Evolutionary conservation across 2,329 filamentous ascomycete species (phyloP).

Genomic region (Immersiporthe knoxdaviesiana): DNA sequence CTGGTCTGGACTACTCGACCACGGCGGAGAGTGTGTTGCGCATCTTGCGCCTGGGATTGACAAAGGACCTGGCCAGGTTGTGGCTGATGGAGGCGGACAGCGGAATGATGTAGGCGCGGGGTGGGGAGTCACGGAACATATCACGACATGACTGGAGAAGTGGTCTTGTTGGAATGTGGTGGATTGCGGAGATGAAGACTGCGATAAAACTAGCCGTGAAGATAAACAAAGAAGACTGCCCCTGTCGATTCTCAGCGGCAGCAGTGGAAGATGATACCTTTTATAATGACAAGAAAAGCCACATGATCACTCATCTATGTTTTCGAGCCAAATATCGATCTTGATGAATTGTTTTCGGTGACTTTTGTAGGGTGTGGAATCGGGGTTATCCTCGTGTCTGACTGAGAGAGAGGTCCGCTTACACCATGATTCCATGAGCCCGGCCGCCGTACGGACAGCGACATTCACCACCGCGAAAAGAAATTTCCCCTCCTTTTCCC

Average conservation of each 20-base stretch:
- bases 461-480: background rate
- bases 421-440: background rate
- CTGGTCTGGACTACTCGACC: slow-evolving; percentile 57
- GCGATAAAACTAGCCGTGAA: background rate
- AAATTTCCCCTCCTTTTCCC: background rate
- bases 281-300: slow-evolving; percentile 8
- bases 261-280: slow-evolving; percentile 11
- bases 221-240: background rate
- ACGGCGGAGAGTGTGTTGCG: slow-evolving; percentile 72
- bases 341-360: no score
- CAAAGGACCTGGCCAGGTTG: slow-evolving; percentile 70
- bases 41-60: slow-evolving; percentile 72
- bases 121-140: no score
- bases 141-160: no score
- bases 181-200: background rate
- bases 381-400: background rate
- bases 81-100: slow-evolving; percentile 70
- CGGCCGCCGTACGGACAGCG: no score
- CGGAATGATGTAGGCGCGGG: slow-evolving; percentile 19
- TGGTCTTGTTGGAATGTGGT: background rate
- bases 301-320: background rate
- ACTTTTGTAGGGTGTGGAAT: background rate
- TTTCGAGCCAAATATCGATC: background rate
- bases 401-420: background rate
- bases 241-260: slow-evolving; percentile 2